Evolutionary conservation across 805 yeast genomes (phyloP).

Genomic region (Metschnikowia vanudenii): DNA sequence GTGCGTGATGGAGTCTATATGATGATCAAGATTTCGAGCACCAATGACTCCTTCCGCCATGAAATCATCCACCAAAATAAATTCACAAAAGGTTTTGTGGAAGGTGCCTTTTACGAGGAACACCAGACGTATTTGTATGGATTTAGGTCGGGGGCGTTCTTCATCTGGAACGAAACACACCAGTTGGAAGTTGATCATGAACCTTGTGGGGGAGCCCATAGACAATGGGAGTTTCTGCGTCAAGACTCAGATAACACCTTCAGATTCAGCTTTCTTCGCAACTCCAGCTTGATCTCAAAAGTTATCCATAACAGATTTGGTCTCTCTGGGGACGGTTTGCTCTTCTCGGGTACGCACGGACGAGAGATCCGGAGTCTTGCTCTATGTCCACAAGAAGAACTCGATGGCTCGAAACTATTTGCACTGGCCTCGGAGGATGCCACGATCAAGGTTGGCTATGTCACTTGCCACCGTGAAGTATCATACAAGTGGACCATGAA

Average conservation of each 20-base stretch:
- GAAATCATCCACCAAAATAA: slow-evolving; percentile 54
- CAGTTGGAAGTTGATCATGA: slow-evolving; percentile 69
- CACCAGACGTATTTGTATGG: slow-evolving; percentile 66
- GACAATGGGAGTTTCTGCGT: slow-evolving; percentile 65
- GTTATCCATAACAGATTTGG: slow-evolving; percentile 21
- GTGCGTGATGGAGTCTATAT: slow-evolving; percentile 67
- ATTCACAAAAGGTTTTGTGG: slow-evolving; percentile 73
- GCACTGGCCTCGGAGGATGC: slow-evolving; percentile 92
- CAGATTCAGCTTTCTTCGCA: slow-evolving; percentile 58
- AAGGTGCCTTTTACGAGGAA: slow-evolving; percentile 57
- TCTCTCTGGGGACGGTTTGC: slow-evolving; percentile 23
- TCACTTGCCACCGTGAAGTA: slow-evolving; percentile 42
- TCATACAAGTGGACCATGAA: slow-evolving; percentile 59
- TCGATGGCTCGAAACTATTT: slow-evolving; percentile 41
- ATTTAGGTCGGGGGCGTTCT: slow-evolving; percentile 75
- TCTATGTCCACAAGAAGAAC: slow-evolving; percentile 37
- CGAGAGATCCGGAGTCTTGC: slow-evolving; percentile 81
- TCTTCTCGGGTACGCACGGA: slow-evolving; percentile 77
- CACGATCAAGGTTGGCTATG: slow-evolving; percentile 55
- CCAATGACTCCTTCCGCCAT: slow-evolving; percentile 17
- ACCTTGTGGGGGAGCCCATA: slow-evolving; percentile 87
- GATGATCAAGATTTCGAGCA: slow-evolving; percentile 27
- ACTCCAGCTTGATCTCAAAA: slow-evolving; percentile 45
- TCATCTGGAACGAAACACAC: slow-evolving; percentile 76
- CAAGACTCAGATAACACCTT: slow-evolving; percentile 6